These are phyloP conservation scores for Scutellaria galericulata DNA, from an alignment of 257 asterid species.

Conservation along the genomic window DNA sequence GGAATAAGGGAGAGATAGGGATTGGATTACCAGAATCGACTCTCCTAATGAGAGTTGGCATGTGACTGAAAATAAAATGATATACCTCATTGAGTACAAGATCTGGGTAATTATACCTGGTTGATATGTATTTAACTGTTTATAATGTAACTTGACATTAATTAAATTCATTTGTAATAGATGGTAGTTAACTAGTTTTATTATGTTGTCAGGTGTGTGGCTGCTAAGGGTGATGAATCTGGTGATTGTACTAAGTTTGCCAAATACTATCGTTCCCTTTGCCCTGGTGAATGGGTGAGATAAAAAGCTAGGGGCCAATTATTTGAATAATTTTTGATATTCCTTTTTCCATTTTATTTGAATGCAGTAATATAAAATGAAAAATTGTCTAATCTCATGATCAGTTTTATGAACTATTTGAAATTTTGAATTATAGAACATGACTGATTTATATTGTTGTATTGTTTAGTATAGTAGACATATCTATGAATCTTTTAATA, in stretches of 20 bases:
- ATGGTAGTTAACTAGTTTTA: conserved; percentile 5
- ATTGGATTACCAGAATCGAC: too few species aligned
- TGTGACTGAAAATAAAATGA: not conserved
- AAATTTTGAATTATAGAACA: not conserved
- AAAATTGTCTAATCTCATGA: conserved; percentile 1
- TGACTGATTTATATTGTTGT: not conserved
- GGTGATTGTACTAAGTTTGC: conserved; percentile 68
- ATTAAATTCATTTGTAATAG: conserved; percentile 18
- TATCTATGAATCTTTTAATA: not conserved
- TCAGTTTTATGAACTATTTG: not conserved
- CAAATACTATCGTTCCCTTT: conserved; percentile 71
- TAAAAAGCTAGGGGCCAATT: not conserved
- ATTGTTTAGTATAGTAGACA: not conserved
- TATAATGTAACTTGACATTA: conserved; percentile 11
- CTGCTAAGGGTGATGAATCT: conserved; percentile 73
- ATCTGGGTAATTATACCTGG: not conserved
- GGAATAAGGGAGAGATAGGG: too few species aligned
- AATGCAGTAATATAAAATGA: not conserved
- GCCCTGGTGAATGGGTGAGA: conserved; percentile 98
- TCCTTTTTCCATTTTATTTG: not conserved
- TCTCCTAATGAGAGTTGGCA: too few species aligned
- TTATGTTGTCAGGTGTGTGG: conserved; percentile 57
- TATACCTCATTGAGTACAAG: not conserved
- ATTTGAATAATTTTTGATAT: too few species aligned
- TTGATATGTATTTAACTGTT: not conserved